These are phyloP conservation scores for Pelargonium cotyledonis DNA, from an alignment of 441 rosid species.

Conservation along the genomic window DNA sequence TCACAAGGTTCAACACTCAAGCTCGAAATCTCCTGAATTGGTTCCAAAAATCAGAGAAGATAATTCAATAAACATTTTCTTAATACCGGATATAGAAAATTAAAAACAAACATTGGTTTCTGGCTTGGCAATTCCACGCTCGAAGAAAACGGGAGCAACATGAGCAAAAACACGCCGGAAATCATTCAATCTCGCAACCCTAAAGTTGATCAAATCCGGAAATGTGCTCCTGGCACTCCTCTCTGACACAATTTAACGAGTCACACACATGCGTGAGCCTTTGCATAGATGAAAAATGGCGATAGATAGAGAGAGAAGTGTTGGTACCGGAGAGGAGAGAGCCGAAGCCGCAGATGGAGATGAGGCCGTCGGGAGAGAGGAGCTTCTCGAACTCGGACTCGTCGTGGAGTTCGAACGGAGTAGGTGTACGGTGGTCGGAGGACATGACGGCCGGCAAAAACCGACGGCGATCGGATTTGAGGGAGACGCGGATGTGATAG, in stretches of 20 bases:
- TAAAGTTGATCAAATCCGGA: slow-evolving; percentile 66
- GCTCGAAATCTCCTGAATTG: slow-evolving; percentile 79
- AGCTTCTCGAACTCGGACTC: slow-evolving; percentile 52
- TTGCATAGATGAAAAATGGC: no score
- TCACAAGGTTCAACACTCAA: slow-evolving; percentile 79
- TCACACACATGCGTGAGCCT: neutral
- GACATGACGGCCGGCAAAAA: slow-evolving; percentile 21
- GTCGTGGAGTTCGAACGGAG: slow-evolving; percentile 36
- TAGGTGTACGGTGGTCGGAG: slow-evolving; percentile 9
- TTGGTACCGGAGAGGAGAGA: slow-evolving; percentile 76
- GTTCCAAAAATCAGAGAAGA: neutral
- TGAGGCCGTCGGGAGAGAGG: slow-evolving; percentile 45
- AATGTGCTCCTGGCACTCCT: slow-evolving; percentile 85
- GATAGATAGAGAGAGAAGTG: neutral
- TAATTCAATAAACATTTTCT: no score
- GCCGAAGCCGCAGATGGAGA: slow-evolving; percentile 87
- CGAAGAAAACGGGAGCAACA: slow-evolving; percentile 80
- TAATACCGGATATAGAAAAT: no score
- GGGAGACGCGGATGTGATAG: neutral
- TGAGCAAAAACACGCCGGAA: slow-evolving; percentile 84
- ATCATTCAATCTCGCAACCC: slow-evolving; percentile 65
- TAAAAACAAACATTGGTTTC: slow-evolving; percentile 50
- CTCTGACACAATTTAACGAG: slow-evolving; percentile 32
- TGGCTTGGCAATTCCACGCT: slow-evolving; percentile 82
- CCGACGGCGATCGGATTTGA: slow-evolving; percentile 18